These are phyloP conservation scores for Mucor irregularis DNA, from an alignment of 371 early-diverging fungal genomes.

Conservation along the genomic window DNA sequence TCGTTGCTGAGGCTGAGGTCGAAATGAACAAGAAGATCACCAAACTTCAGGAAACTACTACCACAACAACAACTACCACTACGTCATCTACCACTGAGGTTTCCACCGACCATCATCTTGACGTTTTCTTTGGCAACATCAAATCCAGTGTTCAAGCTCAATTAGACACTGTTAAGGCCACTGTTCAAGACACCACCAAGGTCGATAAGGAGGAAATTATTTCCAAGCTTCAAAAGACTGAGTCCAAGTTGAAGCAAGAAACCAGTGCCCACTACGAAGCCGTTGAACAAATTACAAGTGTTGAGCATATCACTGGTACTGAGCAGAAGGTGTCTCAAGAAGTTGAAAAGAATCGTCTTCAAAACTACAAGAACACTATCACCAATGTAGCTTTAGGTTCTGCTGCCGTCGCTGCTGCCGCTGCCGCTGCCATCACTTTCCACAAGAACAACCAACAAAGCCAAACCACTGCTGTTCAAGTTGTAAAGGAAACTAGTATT, in stretches of 20 bases:
- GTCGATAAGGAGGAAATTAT: slow-evolving; percentile 21
- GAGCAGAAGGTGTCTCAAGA: not conserved
- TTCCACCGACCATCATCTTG: slow-evolving; percentile 25
- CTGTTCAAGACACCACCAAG: slow-evolving; percentile 20
- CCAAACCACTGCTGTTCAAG: slow-evolving; percentile 17
- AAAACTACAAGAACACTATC: slow-evolving; percentile 24
- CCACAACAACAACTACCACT: slow-evolving; percentile 1
- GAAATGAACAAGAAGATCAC: slow-evolving; percentile 30
- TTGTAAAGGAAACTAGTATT: slow-evolving; percentile 17
- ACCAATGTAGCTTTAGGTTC: slow-evolving; percentile 22
- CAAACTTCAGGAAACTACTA: slow-evolving; percentile 13
- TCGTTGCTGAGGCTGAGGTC: slow-evolving; percentile 28
- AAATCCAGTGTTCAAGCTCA: slow-evolving; percentile 27
- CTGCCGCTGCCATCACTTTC: slow-evolving; percentile 20
- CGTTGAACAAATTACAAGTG: slow-evolving; percentile 18
- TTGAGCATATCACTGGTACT: slow-evolving; percentile 19
- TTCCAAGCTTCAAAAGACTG: slow-evolving; percentile 14
- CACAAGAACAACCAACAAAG: slow-evolving; percentile 25
- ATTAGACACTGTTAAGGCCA: slow-evolving; percentile 22
- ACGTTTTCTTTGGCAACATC: slow-evolving; percentile 34
- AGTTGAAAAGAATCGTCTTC: slow-evolving; percentile 11
- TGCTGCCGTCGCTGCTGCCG: slow-evolving; percentile 29
- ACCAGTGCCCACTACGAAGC: slow-evolving; percentile 17
- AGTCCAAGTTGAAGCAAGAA: slow-evolving; percentile 19
- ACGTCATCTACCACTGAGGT: slow-evolving; percentile 5